Evolutionary conservation across 1,284 basidiomycete species (phyloP).

Genomic region (Volvariella volvacea): DNA sequence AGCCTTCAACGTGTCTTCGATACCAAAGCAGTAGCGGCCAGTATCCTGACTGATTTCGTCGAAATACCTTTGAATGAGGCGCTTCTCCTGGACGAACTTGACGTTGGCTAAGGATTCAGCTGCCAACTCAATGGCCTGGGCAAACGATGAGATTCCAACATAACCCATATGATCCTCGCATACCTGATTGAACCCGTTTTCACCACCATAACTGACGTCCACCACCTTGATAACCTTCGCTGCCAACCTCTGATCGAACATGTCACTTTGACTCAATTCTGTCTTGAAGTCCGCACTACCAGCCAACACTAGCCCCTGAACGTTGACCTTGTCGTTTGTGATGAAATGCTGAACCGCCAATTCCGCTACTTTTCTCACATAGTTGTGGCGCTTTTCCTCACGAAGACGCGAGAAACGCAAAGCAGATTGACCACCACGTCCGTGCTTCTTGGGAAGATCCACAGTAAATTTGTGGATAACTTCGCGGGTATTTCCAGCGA

Average conservation of each 20-base stretch:
- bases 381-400: conserved; percentile 99
- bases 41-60: conserved; percentile 99
- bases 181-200: conserved; percentile 98
- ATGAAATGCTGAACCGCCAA: conserved; percentile 97
- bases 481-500: conserved; percentile 96
- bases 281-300: conserved; percentile 99
- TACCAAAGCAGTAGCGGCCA: conserved; percentile 96
- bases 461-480: conserved; percentile 98
- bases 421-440: conserved; percentile 99
- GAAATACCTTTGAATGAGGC: conserved; percentile 95
- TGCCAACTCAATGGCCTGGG: conserved; percentile 94
- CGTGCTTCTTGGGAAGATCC: conserved; percentile 99
- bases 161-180: conserved; percentile 10
- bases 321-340: conserved; percentile 97
- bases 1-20: conserved; percentile 95
- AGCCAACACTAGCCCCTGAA: conserved; percentile 93
- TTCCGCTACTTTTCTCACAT: conserved; percentile 98
- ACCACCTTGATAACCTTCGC: conserved; percentile 96
- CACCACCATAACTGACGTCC: conserved; percentile 98
- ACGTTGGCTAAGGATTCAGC: conserved; percentile 96
- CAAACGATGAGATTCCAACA: conserved; percentile 1
- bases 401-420: conserved; percentile 99
- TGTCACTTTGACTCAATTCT: conserved; percentile 92
- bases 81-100: conserved; percentile 99
- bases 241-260: conserved; percentile 87